A percentile compares a stretch with the other conserved stretches of the same genome.
phyloP scores from a whole-genome alignment of 331 rosid species.

The Prunus yedoensis region DNA sequence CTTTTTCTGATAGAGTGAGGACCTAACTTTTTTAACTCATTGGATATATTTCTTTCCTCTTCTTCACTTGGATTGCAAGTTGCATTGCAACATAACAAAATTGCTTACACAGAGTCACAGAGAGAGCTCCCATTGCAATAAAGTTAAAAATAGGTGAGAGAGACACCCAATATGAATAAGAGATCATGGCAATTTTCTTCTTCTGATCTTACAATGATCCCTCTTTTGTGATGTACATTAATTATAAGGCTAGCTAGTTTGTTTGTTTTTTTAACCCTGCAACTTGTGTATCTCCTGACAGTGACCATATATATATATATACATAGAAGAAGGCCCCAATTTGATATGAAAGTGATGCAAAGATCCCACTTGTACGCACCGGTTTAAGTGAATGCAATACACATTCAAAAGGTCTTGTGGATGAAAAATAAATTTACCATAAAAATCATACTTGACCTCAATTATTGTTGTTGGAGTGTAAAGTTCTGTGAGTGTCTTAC shows the following conservation, averaged over 20 bases:
- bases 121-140: neutral
- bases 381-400: neutral
- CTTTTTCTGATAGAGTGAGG: conserved; percentile 20
- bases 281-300: conserved; percentile 19
- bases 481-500: conserved; percentile 31
- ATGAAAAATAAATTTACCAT: neutral
- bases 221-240: neutral
- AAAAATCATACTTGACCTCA: conserved; percentile 22
- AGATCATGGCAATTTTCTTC: neutral
- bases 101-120: neutral
- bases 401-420: neutral
- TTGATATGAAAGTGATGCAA: neutral
- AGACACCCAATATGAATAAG: conserved; percentile 4
- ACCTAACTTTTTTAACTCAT: conserved; percentile 32
- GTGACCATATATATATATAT: neutral
- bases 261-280: conserved; percentile 8
- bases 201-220: conserved; percentile 15
- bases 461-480: conserved; percentile 41
- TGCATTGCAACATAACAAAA: conserved; percentile 19
- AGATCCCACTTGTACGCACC: too few species aligned
- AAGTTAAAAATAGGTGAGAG: conserved; percentile 16
- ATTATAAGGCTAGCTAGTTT: neutral
- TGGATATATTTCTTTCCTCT: neutral
- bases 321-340: neutral
- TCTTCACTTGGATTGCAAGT: conserved; percentile 13